Percentiles rank a stretch among this genome's conserved stretches.
These are phyloP conservation scores for Yamadazyma endophytica DNA, from an alignment of 805 yeast genomes.

Conservation along the genomic window DNA sequence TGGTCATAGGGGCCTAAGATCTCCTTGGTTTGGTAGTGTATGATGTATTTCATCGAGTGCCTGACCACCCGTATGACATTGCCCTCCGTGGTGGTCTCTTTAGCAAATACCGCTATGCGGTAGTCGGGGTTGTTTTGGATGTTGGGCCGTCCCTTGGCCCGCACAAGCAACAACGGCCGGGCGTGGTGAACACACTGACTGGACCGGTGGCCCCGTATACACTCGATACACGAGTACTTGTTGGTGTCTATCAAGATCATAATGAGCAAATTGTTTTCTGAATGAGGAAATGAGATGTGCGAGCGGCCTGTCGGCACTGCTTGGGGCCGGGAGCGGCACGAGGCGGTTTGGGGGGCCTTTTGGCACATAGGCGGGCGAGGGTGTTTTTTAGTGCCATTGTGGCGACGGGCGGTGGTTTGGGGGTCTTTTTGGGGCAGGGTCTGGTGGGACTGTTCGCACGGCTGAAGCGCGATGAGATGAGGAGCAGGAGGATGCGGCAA, in stretches of 20 bases:
- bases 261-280: no score
- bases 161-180: constrained; percentile 78
- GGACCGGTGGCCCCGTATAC: constrained; percentile 91
- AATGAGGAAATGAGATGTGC: no score
- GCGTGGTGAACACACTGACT: constrained; percentile 78
- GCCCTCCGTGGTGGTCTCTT: constrained; percentile 20
- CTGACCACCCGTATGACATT: constrained; percentile 18
- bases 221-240: constrained; percentile 79
- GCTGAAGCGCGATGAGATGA: no score
- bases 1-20: constrained; percentile 36
- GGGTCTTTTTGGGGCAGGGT: no score
- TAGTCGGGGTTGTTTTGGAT: constrained; percentile 50
- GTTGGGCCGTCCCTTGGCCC: constrained; percentile 86
- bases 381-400: no score
- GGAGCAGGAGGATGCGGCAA: no score
- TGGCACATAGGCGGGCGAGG: no score
- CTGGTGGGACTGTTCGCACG: no score
- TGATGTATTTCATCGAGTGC: constrained; percentile 36
- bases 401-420: no score
- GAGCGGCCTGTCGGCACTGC: no score
- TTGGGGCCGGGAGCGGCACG: not conserved
- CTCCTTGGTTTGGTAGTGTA: constrained; percentile 33
- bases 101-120: constrained; percentile 58
- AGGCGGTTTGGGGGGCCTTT: not conserved
- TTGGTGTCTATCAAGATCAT: constrained; percentile 80